phyloP scores from a whole-genome alignment of 2,329 filamentous ascomycete species.

The Neonectria faginata region DNA sequence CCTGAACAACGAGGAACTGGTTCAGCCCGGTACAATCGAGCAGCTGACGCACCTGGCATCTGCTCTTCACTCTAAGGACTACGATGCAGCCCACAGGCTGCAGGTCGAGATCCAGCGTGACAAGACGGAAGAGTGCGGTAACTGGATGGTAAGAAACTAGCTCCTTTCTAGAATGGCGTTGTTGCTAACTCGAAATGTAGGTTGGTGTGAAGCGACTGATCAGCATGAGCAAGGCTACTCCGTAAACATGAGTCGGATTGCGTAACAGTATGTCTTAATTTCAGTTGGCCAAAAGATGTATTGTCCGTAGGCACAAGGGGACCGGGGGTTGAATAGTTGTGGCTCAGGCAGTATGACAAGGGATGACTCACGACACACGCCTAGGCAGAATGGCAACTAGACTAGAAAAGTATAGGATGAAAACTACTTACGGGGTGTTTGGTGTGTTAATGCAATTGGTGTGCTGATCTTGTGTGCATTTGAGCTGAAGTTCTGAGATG shows the following conservation, averaged over 20 bases:
- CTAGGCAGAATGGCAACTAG: slow-evolving; percentile 41
- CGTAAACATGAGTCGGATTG: slow-evolving; percentile 53
- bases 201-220: slow-evolving; percentile 82
- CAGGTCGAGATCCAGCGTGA: slow-evolving; percentile 82
- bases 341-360: slow-evolving; percentile 38
- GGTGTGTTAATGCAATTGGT: not conserved
- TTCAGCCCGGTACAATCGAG: slow-evolving; percentile 82
- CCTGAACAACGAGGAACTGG: slow-evolving; percentile 92
- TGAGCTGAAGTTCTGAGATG: not conserved
- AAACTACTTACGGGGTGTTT: slow-evolving; percentile 7
- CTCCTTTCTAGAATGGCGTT: not conserved
- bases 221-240: slow-evolving; percentile 82
- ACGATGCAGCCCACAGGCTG: slow-evolving; percentile 72
- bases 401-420: slow-evolving; percentile 46
- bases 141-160: slow-evolving; percentile 80
- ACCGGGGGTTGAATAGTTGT: slow-evolving; percentile 36
- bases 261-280: slow-evolving; percentile 34
- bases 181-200: slow-evolving; percentile 61
- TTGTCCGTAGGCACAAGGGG: slow-evolving; percentile 14
- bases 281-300: slow-evolving; percentile 30
- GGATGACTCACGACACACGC: slow-evolving; percentile 43
- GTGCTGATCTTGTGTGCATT: not conserved
- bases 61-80: slow-evolving; percentile 76
- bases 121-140: slow-evolving; percentile 82
- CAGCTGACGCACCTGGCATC: slow-evolving; percentile 73